These are phyloP conservation scores for Solanum lycopersicoides DNA, from an alignment of 257 asterid genomes.

Conservation along the genomic window DNA sequence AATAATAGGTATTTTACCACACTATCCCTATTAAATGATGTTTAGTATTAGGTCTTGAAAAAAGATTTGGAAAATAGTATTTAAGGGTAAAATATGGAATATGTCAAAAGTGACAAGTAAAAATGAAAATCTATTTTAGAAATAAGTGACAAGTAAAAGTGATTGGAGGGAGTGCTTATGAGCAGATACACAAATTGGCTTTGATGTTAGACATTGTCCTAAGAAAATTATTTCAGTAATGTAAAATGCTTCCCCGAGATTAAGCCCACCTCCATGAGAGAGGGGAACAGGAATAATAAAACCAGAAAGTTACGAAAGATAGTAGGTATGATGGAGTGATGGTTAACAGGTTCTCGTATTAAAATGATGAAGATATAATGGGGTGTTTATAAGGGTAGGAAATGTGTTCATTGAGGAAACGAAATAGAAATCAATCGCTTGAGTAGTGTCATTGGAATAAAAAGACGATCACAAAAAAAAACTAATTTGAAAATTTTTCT, in stretches of 20 bases:
- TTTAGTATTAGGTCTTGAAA: background rate
- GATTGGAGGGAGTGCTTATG: background rate
- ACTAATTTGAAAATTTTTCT: background rate
- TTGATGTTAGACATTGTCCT: background rate
- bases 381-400: background rate
- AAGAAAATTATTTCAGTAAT: background rate
- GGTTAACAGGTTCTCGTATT: background rate
- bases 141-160: too few relatives aligned
- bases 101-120: background rate
- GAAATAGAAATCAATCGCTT: background rate
- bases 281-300: background rate
- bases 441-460: background rate
- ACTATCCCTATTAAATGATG: background rate
- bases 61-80: background rate
- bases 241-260: background rate
- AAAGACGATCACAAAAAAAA: background rate
- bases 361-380: background rate
- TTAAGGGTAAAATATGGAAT: background rate
- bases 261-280: background rate
- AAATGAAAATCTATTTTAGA: too few relatives aligned
- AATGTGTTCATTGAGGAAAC: background rate
- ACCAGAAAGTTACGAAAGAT: background rate
- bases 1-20: background rate
- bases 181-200: background rate
- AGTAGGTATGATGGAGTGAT: background rate